phyloP scores from a whole-genome alignment of 1,139 yeast species.

The Zygotorulaspora mrakii region DNA sequence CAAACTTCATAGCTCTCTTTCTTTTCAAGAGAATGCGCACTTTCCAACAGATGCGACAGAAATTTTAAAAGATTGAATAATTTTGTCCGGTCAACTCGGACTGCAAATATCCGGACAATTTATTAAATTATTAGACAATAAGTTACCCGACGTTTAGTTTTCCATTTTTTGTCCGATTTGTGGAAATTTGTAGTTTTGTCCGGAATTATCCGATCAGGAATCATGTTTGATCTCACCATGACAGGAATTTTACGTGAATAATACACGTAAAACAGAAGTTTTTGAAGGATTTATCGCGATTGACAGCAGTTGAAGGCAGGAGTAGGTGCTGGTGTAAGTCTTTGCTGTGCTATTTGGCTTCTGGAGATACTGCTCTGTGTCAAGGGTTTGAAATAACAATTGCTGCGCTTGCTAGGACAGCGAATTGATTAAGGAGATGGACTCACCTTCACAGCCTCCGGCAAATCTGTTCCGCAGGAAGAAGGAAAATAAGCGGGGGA shows the following conservation, averaged over 20 bases:
- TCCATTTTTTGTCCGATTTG: too few species aligned
- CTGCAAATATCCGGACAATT: background rate
- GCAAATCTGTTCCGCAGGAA: constrained; percentile 38
- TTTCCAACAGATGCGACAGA: constrained; percentile 3
- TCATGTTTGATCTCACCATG: too few species aligned
- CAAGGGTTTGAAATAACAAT: too few species aligned
- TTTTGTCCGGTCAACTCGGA: background rate
- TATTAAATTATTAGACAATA: background rate
- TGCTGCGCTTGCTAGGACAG: background rate
- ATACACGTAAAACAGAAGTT: background rate
- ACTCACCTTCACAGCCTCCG: constrained; percentile 20
- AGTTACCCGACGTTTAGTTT: background rate
- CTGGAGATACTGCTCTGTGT: too few species aligned
- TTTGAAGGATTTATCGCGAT: background rate
- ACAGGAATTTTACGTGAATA: constrained; percentile 2
- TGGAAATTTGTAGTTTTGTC: too few species aligned
- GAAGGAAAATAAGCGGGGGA: constrained; percentile 79
- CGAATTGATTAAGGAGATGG: background rate
- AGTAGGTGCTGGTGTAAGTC: too few species aligned
- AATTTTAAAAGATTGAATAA: background rate
- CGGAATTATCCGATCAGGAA: too few species aligned
- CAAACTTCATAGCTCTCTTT: constrained; percentile 2
- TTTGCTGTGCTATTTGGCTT: too few species aligned
- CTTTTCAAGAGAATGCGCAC: constrained; percentile 2
- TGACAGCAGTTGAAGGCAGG: background rate